phyloP scores from a whole-genome alignment of 1,284 basidiomycete genomes.

The Rhodotorula sp. region DNA sequence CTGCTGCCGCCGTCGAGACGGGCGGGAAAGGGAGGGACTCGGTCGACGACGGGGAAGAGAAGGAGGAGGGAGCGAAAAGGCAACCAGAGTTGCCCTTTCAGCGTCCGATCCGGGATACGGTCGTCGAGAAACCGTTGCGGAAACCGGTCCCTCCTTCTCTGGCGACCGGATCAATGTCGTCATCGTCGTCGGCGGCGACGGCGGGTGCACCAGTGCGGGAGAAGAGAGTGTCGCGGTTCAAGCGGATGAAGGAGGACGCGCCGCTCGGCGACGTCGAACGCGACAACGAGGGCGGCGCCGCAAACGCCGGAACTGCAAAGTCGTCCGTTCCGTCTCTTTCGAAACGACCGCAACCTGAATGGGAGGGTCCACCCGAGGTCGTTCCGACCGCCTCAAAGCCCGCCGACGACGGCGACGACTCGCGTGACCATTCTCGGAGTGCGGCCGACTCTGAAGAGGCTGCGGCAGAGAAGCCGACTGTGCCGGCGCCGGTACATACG shows the following conservation, averaged over 20 bases:
- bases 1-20: neutral
- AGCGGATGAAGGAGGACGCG: conserved; percentile 20
- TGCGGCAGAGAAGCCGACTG: too few species aligned
- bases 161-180: neutral
- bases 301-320: neutral
- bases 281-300: neutral
- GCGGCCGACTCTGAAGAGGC: neutral
- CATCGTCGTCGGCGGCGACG: neutral
- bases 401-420: neutral
- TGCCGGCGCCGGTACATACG: conserved; percentile 32
- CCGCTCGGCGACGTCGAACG: neutral
- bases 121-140: conserved; percentile 33
- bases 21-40: neutral
- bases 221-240: conserved; percentile 16
- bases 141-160: conserved; percentile 12
- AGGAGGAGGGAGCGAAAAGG: neutral
- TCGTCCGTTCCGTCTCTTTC: too few species aligned
- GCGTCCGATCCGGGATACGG: conserved; percentile 33
- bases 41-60: neutral
- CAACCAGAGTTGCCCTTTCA: neutral
- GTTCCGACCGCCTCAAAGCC: neutral
- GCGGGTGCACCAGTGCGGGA: neutral
- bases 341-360: neutral
- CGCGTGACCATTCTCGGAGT: neutral
- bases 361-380: neutral